A percentile compares a stretch with the other conserved stretches of the same genome.
These are phyloP conservation scores for Penicillium ucsense DNA, from an alignment of 495 filamentous ascomycete genomes.

Conservation along the genomic window DNA sequence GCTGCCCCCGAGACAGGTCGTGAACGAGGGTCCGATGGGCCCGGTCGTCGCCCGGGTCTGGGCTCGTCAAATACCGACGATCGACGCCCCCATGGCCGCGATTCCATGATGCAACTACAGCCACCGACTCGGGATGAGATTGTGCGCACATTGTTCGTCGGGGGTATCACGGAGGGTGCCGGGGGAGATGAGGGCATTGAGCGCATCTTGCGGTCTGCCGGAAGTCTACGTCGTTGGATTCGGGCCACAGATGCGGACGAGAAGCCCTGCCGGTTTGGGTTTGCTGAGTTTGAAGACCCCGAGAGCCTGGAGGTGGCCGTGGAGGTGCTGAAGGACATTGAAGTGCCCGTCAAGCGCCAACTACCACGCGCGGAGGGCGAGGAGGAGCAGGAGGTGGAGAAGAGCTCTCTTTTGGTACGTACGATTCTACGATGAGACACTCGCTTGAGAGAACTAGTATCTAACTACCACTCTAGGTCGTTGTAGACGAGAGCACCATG, in stretches of 20 bases:
- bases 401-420: conserved; percentile 51
- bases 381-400: conserved; percentile 54
- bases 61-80: conserved; percentile 58
- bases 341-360: conserved; percentile 75
- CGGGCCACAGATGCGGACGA: conserved; percentile 71
- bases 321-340: conserved; percentile 74
- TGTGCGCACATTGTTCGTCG: conserved; percentile 80
- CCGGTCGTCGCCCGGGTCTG: conserved; percentile 54
- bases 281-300: conserved; percentile 92
- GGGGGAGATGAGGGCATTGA: conserved; percentile 78
- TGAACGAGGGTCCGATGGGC: conserved; percentile 36
- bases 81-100: conserved; percentile 58
- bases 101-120: conserved; percentile 66
- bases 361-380: conserved; percentile 34
- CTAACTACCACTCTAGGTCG: conserved; percentile 38
- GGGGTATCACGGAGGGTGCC: conserved; percentile 68
- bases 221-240: conserved; percentile 76
- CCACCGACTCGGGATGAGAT: conserved; percentile 88
- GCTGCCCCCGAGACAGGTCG: conserved; percentile 42
- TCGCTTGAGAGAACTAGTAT: not conserved
- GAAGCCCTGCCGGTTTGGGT: conserved; percentile 83
- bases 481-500: conserved; percentile 70
- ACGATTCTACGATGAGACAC: too few relatives aligned
- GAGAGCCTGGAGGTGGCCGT: conserved; percentile 80
- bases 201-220: conserved; percentile 66